Base-by-base conservation (phyloP, 2,329 filamentous ascomycete genomes). In the Cercospora brassicicola region DNA sequence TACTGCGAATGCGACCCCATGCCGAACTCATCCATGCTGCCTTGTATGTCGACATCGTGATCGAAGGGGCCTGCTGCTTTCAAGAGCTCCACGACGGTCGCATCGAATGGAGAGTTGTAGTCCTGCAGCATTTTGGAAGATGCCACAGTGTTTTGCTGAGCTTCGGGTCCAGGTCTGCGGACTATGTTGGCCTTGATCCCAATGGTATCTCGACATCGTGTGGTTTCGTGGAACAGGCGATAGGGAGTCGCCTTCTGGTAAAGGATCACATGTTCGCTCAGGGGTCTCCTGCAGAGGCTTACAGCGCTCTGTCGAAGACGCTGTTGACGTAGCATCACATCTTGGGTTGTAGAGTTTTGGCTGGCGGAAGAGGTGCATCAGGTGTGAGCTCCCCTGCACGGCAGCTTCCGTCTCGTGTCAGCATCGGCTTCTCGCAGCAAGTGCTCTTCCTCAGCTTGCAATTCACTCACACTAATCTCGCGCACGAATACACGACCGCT, bases 11-110 rank as follows among this genome's bases (percentile, higher is more conserved):
- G 90, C 8, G 93, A 96, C 2, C 93, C 93, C 94, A 97, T 97
- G 30, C 94, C 93, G 78, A 97, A 97, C 78, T 96, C 95, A 80
- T 98, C 95, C 84, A 98, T 89, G 78, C 96, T 97, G 2, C 93
- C 94, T 28, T 65, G 65, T 80, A 97, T 97, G 8, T 33, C 42
- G 20, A 57, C 9, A 6, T 90, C 91, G 1, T 89, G 84, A 1
- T 94, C 78, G 5, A 85, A 78, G 5, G 88, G 89, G 51, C 90
- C 91, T 4, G 86, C 84, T 30, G 82, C 77, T 65, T 86, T 85
- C 36, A 97, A 84, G 73, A 89, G 86, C 62, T 84, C 81, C 36
- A 96, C 88, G 18, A 97, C 89, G 8, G 92, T 94, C 18, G 94
- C 93, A 77, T 94, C 88, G 79, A 91, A 94, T 3, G 94, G 92